Base-by-base conservation (phyloP, 1,284 basidiomycete genomes). In the Ganoderma lingzhi region DNA sequence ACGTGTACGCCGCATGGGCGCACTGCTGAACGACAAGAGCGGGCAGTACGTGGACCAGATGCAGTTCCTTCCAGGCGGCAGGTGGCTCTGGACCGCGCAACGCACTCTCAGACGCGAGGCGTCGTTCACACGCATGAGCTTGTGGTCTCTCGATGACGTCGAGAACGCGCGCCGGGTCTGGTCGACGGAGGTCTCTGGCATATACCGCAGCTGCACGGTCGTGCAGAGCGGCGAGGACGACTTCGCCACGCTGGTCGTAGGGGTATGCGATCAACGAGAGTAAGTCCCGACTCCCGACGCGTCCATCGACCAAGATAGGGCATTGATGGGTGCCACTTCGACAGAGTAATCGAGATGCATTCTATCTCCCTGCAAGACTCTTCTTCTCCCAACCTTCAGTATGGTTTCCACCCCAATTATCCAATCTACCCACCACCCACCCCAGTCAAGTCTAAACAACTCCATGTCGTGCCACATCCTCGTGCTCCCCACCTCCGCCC, bases 11-110 rank as follows among this genome's bases (percentile, higher is more conserved):
- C 73, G 78, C 48, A 77, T 84, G 37, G 78, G 76, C 23, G 78
- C 79, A 41, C 79, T 87, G 63, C 72, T 78, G 4, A 76, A 80
- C 55, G 78, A 79, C 51, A 81, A 78, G 48, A 80, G 81, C 23
- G 75, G 74, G 19, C 71, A 76, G 32, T 80, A 73, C 51, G 76
- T 85, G 61, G 79, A 80, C 35, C 80, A 84, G 61, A 83, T 86
- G 78, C 83, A 84, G 67, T 80, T 85, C 62, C 75, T 87, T 4
- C 76, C 76, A 4, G 83, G 83, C 17, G 80, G 81, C 4, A 76
- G 81, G n/a, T 86, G 84, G 84, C 82, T 88, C 19, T 78, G 86
- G 28, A 82, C 83, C 19, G 81, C 85, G 6, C 82, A 85, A 67
- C 82, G 84, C 39, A 76, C 70, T 10, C 77, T 76, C 56, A 76